A percentile compares a stretch with the other conserved stretches of the same genome.
These are phyloP conservation scores for Aspergillus hiratsukae DNA, from an alignment of 2,329 filamentous ascomycete species.

Conservation along the genomic window DNA sequence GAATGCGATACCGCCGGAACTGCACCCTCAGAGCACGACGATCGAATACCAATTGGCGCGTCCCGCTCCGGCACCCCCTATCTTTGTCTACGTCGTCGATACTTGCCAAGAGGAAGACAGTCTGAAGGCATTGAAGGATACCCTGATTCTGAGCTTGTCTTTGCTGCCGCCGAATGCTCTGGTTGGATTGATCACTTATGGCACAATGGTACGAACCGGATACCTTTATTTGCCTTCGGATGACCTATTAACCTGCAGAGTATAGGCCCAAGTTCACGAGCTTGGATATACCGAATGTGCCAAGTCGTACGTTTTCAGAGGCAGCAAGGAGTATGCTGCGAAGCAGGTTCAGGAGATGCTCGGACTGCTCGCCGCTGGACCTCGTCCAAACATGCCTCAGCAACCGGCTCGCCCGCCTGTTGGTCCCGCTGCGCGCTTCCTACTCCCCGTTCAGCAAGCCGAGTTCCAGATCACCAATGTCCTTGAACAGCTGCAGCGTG, in stretches of 20 bases:
- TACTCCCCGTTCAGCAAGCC: slow-evolving; percentile 89
- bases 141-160: slow-evolving; percentile 62
- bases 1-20: slow-evolving; percentile 61
- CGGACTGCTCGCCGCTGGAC: slow-evolving; percentile 66
- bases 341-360: slow-evolving; percentile 99
- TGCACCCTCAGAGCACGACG: slow-evolving; percentile 61
- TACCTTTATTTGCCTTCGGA: slow-evolving; percentile 4
- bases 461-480: slow-evolving; percentile 97
- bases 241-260: slow-evolving; percentile 10
- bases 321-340: slow-evolving; percentile 94
- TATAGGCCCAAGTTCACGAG: slow-evolving; percentile 87
- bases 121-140: slow-evolving; percentile 62
- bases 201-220: slow-evolving; percentile 70
- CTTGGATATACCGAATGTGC: slow-evolving; percentile 97
- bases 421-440: slow-evolving; percentile 81
- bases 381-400: slow-evolving; percentile 69
- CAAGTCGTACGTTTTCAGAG: slow-evolving; percentile 97
- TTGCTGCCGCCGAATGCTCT: slow-evolving; percentile 60
- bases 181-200: slow-evolving; percentile 64
- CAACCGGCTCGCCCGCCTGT: slow-evolving; percentile 69
- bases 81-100: slow-evolving; percentile 65
- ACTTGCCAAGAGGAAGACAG: slow-evolving; percentile 66
- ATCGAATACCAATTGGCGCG: slow-evolving; percentile 62
- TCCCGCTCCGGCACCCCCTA: slow-evolving; percentile 61
- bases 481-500: slow-evolving; percentile 89